Conservation (phyloP, 495 filamentous ascomycete species). For the Aspergillus egyptiacus region DNA sequence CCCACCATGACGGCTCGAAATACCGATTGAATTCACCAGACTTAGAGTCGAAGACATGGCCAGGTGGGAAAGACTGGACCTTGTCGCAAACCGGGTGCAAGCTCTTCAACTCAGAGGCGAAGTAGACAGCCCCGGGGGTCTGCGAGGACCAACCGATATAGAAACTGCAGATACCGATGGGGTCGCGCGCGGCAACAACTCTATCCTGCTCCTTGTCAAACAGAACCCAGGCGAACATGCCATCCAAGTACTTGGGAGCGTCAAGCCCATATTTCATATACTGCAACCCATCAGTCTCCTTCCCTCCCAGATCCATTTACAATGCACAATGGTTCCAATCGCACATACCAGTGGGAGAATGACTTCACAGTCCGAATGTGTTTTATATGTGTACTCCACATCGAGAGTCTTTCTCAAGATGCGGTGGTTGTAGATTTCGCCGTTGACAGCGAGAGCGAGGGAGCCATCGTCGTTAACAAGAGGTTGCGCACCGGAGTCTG, state of each 20-base stretch:
- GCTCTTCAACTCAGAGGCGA: slow-evolving; percentile 94
- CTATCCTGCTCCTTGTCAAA: slow-evolving; percentile 92
- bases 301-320: neutral
- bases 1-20: slow-evolving; percentile 90
- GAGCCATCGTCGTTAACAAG: slow-evolving; percentile 84
- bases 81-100: slow-evolving; percentile 91
- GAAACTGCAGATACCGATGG: slow-evolving; percentile 95
- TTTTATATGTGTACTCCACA: slow-evolving; percentile 86
- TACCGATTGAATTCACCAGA: slow-evolving; percentile 77
- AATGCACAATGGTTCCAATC: neutral
- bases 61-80: slow-evolving; percentile 89
- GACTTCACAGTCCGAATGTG: slow-evolving; percentile 95
- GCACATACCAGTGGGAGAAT: slow-evolving; percentile 86
- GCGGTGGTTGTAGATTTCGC: slow-evolving; percentile 99
- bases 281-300: slow-evolving; percentile 43
- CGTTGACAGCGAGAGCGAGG: slow-evolving; percentile 93
- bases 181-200: slow-evolving; percentile 88
- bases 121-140: slow-evolving; percentile 82
- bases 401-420: slow-evolving; percentile 81
- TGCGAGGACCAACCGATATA: slow-evolving; percentile 85
- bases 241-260: slow-evolving; percentile 89
- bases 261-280: slow-evolving; percentile 89
- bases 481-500: slow-evolving; percentile 92
- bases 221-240: slow-evolving; percentile 99
- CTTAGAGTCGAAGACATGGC: slow-evolving; percentile 90